Conservation (phyloP, 2,329 filamentous ascomycete genomes). For the Diplocarpon mali region DNA sequence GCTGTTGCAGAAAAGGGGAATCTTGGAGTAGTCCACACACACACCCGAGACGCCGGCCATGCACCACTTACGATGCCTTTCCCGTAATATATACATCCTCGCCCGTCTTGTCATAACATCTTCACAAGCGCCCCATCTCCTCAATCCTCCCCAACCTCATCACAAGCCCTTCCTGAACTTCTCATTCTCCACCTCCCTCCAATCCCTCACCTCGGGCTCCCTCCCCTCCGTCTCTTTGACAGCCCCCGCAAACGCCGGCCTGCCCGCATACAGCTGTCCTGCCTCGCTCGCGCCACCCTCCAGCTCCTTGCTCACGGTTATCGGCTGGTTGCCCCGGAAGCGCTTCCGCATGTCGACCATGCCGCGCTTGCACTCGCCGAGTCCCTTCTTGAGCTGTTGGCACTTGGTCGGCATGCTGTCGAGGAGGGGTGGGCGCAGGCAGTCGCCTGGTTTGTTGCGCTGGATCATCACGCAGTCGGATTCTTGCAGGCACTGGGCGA, state of each 20-base stretch:
- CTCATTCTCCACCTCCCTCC: slow-evolving; percentile 55
- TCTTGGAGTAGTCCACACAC: not conserved
- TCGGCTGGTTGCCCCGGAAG: slow-evolving; percentile 86
- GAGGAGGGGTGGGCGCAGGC: slow-evolving; percentile 70
- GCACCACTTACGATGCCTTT: not conserved
- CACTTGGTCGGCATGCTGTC: slow-evolving; percentile 78
- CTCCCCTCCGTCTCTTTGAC: slow-evolving; percentile 57
- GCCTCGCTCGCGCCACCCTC: slow-evolving; percentile 37
- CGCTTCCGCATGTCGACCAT: slow-evolving; percentile 98
- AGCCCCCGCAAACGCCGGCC: slow-evolving; percentile 54
- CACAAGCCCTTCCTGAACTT: slow-evolving; percentile 34
- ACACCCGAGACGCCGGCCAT: not conserved
- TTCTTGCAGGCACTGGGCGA: slow-evolving; percentile 90
- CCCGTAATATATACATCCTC: not conserved
- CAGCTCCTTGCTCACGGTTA: slow-evolving; percentile 50
- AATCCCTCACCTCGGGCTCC: slow-evolving; percentile 49
- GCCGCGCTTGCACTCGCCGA: slow-evolving; percentile 90
- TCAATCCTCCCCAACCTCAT: not conserved
- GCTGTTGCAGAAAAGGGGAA: no score
- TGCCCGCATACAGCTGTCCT: slow-evolving; percentile 71
- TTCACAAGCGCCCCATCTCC: not conserved
- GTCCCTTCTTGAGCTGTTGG: slow-evolving; percentile 85
- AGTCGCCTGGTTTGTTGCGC: slow-evolving; percentile 77
- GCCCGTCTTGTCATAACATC: not conserved
- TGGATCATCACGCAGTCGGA: slow-evolving; percentile 94